A percentile compares a stretch with the other conserved stretches of the same genome.
phyloP scores from a whole-genome alignment of 1,139 yeast genomes.

The Suhomyces terraborum region DNA sequence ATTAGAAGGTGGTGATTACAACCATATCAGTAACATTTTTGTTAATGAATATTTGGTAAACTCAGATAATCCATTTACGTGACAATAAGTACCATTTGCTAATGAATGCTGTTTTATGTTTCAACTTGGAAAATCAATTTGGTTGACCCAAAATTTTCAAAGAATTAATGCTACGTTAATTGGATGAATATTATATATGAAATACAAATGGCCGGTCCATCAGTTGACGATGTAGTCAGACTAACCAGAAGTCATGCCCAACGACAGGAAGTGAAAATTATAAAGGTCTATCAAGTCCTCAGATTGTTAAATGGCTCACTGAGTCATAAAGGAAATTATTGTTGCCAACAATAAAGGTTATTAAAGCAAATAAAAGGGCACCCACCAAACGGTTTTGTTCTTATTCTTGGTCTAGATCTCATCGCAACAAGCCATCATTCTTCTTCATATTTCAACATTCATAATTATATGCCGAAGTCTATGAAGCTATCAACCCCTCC shows the following conservation, averaged over 20 bases:
- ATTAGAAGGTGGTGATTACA: too few relatives aligned
- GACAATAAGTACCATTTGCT: neutral
- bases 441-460: too few relatives aligned
- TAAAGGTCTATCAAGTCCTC: slow-evolving; percentile 6
- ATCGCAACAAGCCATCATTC: too few relatives aligned
- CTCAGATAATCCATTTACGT: too few relatives aligned
- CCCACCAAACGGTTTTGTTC: too few relatives aligned
- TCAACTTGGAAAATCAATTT: too few relatives aligned
- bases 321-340: slow-evolving; percentile 1
- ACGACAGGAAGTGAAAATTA: slow-evolving; percentile 6
- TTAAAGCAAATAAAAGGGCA: slow-evolving; percentile 2
- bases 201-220: slow-evolving; percentile 6
- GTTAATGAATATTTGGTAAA: too few relatives aligned
- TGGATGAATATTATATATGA: slow-evolving; percentile 4
- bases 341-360: neutral
- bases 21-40: too few relatives aligned
- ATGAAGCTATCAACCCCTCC: slow-evolving; percentile 20
- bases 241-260: slow-evolving; percentile 6
- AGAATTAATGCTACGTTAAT: neutral
- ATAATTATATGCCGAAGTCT: slow-evolving; percentile 16
- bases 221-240: slow-evolving; percentile 4
- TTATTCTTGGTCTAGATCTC: too few relatives aligned
- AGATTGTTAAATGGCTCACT: slow-evolving; percentile 2
- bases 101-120: neutral
- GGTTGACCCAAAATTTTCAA: neutral